Evolutionary conservation across 805 yeast species (phyloP).

Genomic region (Maudiozyma serrabonitensis): DNA sequence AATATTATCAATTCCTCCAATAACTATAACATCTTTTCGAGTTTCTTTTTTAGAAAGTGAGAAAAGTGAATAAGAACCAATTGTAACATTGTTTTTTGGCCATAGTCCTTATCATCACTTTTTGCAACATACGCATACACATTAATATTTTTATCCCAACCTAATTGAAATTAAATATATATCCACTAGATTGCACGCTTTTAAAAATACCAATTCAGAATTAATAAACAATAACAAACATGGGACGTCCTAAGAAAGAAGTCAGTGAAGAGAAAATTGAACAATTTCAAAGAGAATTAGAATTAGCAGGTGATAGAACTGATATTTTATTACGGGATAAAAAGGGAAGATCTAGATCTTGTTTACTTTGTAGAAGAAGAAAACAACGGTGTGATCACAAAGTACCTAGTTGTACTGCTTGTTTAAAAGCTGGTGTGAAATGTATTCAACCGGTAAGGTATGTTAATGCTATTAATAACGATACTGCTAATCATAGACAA

Average conservation of each 20-base stretch:
- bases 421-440: conserved; percentile 51
- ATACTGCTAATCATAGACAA: conserved; percentile 1
- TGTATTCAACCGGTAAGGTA: conserved; percentile 60
- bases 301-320: conserved; percentile 26
- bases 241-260: conserved; percentile 31
- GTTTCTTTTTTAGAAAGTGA: too few relatives aligned
- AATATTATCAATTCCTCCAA: too few relatives aligned
- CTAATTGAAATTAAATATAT: too few relatives aligned
- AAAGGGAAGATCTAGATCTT: conserved; percentile 48
- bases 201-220: too few relatives aligned
- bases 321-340: conserved; percentile 32
- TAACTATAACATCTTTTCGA: too few relatives aligned
- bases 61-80: too few relatives aligned
- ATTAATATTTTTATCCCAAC: too few relatives aligned
- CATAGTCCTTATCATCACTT: too few relatives aligned
- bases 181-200: too few relatives aligned
- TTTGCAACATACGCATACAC: too few relatives aligned
- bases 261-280: conserved; percentile 29
- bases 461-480: conserved; percentile 9
- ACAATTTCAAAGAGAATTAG: conserved; percentile 26
- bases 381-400: conserved; percentile 60
- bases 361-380: conserved; percentile 46
- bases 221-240: conserved; percentile 4
- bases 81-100: too few relatives aligned
- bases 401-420: conserved; percentile 54